phyloP scores from a whole-genome alignment of 208 protist species.

The Acanthamoeba healyi region DNA sequence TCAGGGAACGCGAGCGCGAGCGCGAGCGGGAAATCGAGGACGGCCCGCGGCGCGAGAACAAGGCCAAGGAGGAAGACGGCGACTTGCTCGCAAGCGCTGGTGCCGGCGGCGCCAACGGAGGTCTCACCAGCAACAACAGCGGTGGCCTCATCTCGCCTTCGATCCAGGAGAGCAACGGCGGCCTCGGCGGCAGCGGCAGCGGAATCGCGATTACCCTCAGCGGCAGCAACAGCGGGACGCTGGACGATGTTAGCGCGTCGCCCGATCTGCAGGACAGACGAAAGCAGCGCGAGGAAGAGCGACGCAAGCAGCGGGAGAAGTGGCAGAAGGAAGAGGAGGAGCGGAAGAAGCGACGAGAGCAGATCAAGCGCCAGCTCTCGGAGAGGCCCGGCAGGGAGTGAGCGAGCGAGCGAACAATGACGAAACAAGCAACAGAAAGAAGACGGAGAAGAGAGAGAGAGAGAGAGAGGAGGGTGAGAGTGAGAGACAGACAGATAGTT shows the following conservation, averaged over 20 bases:
- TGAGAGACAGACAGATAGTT: too few species aligned
- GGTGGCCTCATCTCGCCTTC: neutral
- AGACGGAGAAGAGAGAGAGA: too few species aligned
- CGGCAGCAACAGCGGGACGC: neutral
- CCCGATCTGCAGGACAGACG: neutral
- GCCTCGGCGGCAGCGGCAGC: neutral
- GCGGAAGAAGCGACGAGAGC: conserved; percentile 1
- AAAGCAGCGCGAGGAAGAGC: conserved; percentile 17
- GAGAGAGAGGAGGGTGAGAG: neutral
- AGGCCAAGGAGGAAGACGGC: neutral
- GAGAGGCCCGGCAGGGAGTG: neutral
- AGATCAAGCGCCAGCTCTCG: conserved; percentile 6
- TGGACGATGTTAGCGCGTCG: neutral
- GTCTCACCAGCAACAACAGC: neutral
- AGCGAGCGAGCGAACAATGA: neutral
- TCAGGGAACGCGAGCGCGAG: conserved; percentile 12
- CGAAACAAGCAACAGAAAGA: too few species aligned
- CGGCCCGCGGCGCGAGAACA: neutral
- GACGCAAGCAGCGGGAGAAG: conserved; percentile 1
- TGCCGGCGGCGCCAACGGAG: neutral
- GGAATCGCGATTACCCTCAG: neutral
- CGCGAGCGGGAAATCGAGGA: conserved; percentile 15
- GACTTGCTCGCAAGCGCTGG: neutral
- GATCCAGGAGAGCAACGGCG: neutral
- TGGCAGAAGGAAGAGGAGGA: conserved; percentile 19